Evolutionary conservation across 768 basidiomycete species (phyloP).

Genomic region (Gymnopilus junonius): DNA sequence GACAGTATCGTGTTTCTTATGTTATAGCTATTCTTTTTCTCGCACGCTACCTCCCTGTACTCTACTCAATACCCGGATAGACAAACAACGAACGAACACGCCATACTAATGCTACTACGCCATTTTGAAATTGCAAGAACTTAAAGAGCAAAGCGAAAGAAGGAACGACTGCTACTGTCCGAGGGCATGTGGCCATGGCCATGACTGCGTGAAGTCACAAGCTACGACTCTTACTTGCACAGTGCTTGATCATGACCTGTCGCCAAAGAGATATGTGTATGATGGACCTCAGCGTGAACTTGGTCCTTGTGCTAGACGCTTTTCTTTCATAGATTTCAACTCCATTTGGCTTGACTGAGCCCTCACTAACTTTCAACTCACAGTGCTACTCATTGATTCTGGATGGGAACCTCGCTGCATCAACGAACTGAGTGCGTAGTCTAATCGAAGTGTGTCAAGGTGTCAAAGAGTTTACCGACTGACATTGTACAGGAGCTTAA

Average conservation of each 20-base stretch:
- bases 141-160: not conserved
- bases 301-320: not conserved
- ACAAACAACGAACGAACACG: not conserved
- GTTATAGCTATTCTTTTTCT: conserved; percentile 1
- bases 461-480: too few species aligned
- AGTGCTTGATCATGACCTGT: too few species aligned
- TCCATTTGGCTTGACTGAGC: not conserved
- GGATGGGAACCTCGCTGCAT: not conserved
- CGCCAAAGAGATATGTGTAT: not conserved
- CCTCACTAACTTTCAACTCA: not conserved
- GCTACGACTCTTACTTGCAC: not conserved
- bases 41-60: not conserved
- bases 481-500: too few species aligned
- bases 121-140: not conserved
- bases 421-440: not conserved
- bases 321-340: not conserved
- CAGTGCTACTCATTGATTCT: not conserved
- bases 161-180: not conserved
- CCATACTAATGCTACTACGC: not conserved
- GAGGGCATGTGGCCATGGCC: too few species aligned
- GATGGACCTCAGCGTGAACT: not conserved
- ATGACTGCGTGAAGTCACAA: not conserved
- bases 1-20: conserved; percentile 7
- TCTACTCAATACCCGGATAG: not conserved
- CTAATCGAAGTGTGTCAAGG: too few species aligned